phyloP scores from a whole-genome alignment of 2,329 filamentous ascomycete species.

The Apiospora malaysiana region DNA sequence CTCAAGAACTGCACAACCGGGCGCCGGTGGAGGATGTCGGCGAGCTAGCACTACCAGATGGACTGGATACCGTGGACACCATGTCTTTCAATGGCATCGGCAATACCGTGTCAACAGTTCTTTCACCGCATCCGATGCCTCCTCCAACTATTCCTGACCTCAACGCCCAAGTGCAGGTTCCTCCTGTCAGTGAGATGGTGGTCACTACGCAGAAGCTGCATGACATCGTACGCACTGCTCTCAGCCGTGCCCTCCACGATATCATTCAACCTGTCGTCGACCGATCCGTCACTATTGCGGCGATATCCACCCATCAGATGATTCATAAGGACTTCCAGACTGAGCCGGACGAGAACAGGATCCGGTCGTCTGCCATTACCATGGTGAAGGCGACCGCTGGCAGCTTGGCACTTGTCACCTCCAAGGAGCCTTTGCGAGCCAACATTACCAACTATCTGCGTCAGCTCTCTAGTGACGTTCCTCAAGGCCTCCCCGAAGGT shows the following conservation, averaged over 20 bases:
- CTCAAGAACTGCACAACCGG: constrained; percentile 82
- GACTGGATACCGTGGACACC: constrained; percentile 82
- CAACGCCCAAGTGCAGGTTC: constrained; percentile 78
- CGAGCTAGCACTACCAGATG: constrained; percentile 67
- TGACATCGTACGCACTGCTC: constrained; percentile 82
- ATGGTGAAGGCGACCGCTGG: constrained; percentile 96
- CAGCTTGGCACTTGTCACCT: constrained; percentile 94
- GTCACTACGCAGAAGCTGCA: constrained; percentile 71
- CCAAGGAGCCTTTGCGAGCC: constrained; percentile 93
- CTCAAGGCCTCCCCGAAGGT: constrained; percentile 87
- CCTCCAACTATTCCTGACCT: constrained; percentile 80
- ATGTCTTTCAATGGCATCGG: constrained; percentile 78
- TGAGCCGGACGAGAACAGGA: constrained; percentile 85
- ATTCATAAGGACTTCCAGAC: constrained; percentile 96
- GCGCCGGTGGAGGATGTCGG: constrained; percentile 66
- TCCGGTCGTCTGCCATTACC: constrained; percentile 85
- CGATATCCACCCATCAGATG: constrained; percentile 94
- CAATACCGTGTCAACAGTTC: constrained; percentile 70
- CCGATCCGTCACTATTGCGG: constrained; percentile 95
- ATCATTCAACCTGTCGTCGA: constrained; percentile 98
- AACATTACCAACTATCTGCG: constrained; percentile 98
- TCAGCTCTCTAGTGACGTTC: constrained; percentile 68
- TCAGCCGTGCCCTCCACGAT: constrained; percentile 89
- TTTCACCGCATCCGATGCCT: constrained; percentile 79
- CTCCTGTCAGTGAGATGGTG: constrained; percentile 80